Conservation (phyloP, 768 basidiomycete genomes). For the Suillus subluteus region DNA sequence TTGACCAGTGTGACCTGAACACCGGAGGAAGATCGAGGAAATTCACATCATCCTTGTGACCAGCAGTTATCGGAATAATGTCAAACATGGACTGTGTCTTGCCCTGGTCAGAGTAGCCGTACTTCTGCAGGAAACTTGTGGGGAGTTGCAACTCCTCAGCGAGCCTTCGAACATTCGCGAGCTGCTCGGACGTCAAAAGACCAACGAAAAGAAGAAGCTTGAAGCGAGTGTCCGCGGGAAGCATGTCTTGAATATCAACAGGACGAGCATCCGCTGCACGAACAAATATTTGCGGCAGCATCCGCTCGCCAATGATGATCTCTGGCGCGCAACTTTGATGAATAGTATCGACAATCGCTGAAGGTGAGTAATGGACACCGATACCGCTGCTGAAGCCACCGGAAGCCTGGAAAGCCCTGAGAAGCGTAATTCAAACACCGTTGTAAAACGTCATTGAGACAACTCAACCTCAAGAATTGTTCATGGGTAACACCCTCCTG, state of each 20-base stretch:
- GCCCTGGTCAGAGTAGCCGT: constrained; percentile 17
- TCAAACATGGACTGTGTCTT: constrained; percentile 36
- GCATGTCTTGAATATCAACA: constrained; percentile 43
- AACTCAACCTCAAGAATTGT: constrained; percentile 38
- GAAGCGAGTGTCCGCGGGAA: constrained; percentile 43
- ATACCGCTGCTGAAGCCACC: constrained; percentile 42
- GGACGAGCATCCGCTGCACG: constrained; percentile 41
- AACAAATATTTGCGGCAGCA: constrained; percentile 39
- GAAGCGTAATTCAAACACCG: constrained; percentile 5
- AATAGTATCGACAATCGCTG: constrained; percentile 36
- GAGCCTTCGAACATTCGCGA: constrained; percentile 25
- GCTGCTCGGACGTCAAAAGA: constrained; percentile 24
- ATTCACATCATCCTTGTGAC: constrained; percentile 36
- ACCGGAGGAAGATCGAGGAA: constrained; percentile 38
- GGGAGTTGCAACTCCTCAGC: constrained; percentile 32
- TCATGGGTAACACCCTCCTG: constrained; percentile 38
- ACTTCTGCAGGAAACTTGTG: constrained; percentile 34
- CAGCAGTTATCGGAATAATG: constrained; percentile 29
- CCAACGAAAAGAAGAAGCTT: constrained; percentile 42
- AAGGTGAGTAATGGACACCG: constrained; percentile 45
- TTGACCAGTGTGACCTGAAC: constrained; percentile 46
- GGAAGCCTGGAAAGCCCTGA: constrained; percentile 41
- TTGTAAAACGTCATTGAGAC: neutral
- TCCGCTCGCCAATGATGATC: constrained; percentile 42
- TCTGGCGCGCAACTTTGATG: constrained; percentile 35